Evolutionary conservation across 2,329 filamentous ascomycete genomes (phyloP), one percentile per base, ranked within the genome.

Genomic region (Talaromyces sp.): DNA sequence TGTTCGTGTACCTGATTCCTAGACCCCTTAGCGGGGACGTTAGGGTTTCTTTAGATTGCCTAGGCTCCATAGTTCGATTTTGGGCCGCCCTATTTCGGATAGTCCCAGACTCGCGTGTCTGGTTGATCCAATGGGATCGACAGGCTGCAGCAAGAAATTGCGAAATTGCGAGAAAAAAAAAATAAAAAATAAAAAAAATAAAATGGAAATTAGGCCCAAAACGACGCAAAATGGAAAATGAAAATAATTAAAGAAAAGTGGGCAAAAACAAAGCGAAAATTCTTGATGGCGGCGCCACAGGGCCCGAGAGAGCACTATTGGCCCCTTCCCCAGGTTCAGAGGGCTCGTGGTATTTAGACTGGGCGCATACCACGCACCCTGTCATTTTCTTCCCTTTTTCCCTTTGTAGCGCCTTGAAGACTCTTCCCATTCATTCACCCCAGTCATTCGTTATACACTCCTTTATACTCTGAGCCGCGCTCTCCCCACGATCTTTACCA

Each of bases 401-500:
- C 51, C 49, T 43, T 43, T 44, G 49, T 57, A 52, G 48, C 54
- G 35, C 57, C 32, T 56, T 51, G 53, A 54, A 58, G 40, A 55
- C 52, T 57, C 52, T 60, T 56, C 49, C 55, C 52, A 55, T 56
- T 50, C 52, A 47, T 42, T 61, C 52, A 48, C 56, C 49, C 46
- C 47, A 56, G 58, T 61, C 60, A 57, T 40, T 63, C 58, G 29
- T 61, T 51, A 32, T 47, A 22, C 46, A 52, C 43, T 63, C 54
- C 14, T 51, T 54, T 47, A 42, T 49, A 22, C 40, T 29, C 46
- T 54, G 61, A 68, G 65, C 65, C 61, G 62, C 37, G 63, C 67
- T 67, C 66, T 56, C 46, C 27, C 54, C 57, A 68, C 65, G 53
- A 55, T 69, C 64, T 51, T 63, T 68, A 63, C 54, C 42, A 45